Percentiles rank a stretch among this genome's conserved stretches.
phyloP scores from a whole-genome alignment of 768 basidiomycete species.

The Hortiboletus flavorubellus region DNA sequence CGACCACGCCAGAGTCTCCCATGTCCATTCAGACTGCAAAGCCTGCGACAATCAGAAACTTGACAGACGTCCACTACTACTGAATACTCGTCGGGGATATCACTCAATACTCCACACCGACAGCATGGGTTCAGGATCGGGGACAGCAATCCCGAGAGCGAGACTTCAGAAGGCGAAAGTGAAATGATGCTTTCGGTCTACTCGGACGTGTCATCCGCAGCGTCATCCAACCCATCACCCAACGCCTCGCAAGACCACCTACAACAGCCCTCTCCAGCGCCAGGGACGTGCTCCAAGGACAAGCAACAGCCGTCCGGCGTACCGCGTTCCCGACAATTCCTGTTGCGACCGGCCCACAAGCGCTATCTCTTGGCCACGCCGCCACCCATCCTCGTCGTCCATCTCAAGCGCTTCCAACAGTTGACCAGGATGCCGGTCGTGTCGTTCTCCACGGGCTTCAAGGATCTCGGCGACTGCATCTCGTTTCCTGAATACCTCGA shows the following conservation, averaged over 20 bases:
- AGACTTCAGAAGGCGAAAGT: too few relatives aligned
- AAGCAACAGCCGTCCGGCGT: slow-evolving; percentile 34
- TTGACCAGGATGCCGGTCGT: slow-evolving; percentile 58
- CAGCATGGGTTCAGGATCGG: too few relatives aligned
- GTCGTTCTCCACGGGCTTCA: slow-evolving; percentile 68
- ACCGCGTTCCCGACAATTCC: slow-evolving; percentile 52
- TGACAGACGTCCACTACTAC: too few relatives aligned
- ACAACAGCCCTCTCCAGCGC: neutral
- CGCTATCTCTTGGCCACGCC: slow-evolving; percentile 86
- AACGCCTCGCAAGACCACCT: slow-evolving; percentile 20
- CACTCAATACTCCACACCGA: too few relatives aligned
- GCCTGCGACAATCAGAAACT: too few relatives aligned
- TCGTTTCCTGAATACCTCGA: slow-evolving; percentile 88
- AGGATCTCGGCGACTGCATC: slow-evolving; percentile 89
- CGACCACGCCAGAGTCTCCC: too few relatives aligned
- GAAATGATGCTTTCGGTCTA: too few relatives aligned
- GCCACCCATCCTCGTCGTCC: slow-evolving; percentile 85
- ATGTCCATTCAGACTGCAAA: too few relatives aligned
- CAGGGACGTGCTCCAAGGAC: slow-evolving; percentile 24
- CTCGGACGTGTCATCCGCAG: too few relatives aligned
- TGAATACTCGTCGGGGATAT: too few relatives aligned
- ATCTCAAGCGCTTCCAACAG: slow-evolving; percentile 94
- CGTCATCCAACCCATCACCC: too few relatives aligned
- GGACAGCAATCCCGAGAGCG: too few relatives aligned
- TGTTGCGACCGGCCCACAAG: slow-evolving; percentile 86